Base-by-base conservation (phyloP, 345 rosid genomes). In the Corymbia maculata region DNA sequence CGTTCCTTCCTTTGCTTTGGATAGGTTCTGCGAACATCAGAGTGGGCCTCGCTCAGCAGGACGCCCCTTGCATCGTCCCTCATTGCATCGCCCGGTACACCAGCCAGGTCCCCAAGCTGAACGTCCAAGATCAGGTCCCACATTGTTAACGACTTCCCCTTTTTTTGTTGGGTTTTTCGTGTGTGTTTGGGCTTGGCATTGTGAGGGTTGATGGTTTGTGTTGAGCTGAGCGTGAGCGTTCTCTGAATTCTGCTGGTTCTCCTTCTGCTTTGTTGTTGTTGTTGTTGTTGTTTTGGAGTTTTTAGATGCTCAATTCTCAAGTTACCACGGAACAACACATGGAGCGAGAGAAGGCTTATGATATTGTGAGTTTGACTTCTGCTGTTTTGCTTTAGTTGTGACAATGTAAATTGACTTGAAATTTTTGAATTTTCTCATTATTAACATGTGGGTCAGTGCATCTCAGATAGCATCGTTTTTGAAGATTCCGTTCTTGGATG, bases 271-370 rank as follows among this genome's bases (percentile, higher is more conserved):
- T 36, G 42, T 36, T 36, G 82, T 42, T 49, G 68, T 53, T 88
- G 86, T 52, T 53, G 59, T 55, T 55, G 14, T 59, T 80, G 86
- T 50, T 70, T 85, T 86, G 52, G 49, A 85, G 15, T 86, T 61
- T 88, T 44, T 88, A 95, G 97, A 92, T 94, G 95, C 95, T 95
- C 90, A 95, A 95, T 90, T 94, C 94, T 93, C 96, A 95, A 91
- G 94, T 96, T 88, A 95, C 95, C 15, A 95, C 97, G 0, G 91
- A 87, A 26, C 99, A 96, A 89, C 96, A 94, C 80, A 90, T 89
- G 92, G 99, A 94, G 32, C 95, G 98, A 28, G 98, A 94, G 91
- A 95, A 93, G 92, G 94, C 98, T 32, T 97, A 96, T 89, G 97
- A 96, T 91, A 85, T 89, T 52, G 98, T 96, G 86, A 94, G 97